A percentile compares a stretch with the other conserved stretches of the same genome.
Evolutionary conservation across 108 stramenopile species (phyloP).

Genomic region (Hondaea fermentalgiana): DNA sequence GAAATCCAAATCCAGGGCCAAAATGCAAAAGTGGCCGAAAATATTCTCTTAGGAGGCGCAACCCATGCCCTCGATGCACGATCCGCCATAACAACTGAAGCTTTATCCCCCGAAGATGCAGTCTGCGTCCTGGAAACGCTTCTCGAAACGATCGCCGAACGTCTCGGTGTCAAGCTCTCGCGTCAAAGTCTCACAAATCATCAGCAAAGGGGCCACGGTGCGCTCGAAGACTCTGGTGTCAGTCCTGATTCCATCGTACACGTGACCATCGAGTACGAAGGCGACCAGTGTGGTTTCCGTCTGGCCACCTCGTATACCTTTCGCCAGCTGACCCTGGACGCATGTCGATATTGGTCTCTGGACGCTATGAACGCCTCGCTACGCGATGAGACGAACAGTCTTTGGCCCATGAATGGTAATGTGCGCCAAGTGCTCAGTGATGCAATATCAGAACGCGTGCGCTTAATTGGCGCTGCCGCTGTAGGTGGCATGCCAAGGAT

Average conservation of each 20-base stretch:
- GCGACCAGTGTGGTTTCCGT: not conserved
- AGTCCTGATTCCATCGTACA: not conserved
- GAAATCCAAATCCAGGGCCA: not conserved
- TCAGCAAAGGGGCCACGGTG: no score
- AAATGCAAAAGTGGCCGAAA: no score
- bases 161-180: not conserved
- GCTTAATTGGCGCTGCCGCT: not conserved
- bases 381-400: not conserved
- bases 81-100: no score
- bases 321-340: not conserved
- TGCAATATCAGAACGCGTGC: not conserved
- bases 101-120: not conserved
- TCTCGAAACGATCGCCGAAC: not conserved
- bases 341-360: not conserved
- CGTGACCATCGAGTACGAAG: not conserved
- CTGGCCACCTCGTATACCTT: not conserved
- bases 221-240: not conserved
- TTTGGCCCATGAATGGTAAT: not conserved
- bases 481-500: not conserved
- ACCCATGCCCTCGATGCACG: no score
- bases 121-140: not conserved
- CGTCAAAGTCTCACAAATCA: not conserved
- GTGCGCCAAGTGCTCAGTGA: not conserved
- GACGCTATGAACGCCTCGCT: not conserved
- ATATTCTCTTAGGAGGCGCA: no score